phyloP scores from a whole-genome alignment of 108 stramenopile genomes.

The Nannochloropsis oceanica region DNA sequence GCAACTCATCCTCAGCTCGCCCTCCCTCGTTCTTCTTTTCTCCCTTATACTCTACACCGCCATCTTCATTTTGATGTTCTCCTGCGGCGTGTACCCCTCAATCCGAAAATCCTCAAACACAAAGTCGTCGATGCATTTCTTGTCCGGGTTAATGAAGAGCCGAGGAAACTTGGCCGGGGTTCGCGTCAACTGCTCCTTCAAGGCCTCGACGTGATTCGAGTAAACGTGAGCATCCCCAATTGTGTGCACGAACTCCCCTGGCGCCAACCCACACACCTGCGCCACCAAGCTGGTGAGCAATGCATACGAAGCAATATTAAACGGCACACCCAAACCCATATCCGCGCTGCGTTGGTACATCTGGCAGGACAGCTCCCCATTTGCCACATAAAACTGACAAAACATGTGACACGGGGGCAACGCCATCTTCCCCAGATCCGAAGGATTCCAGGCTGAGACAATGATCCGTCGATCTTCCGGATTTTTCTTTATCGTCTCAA shows the following conservation, averaged over 20 bases:
- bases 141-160: slow-evolving; percentile 60
- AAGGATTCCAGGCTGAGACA: slow-evolving; percentile 95
- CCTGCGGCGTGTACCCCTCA: slow-evolving; percentile 80
- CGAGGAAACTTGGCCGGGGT: slow-evolving; percentile 83
- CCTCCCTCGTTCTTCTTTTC: no score
- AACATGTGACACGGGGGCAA: slow-evolving; percentile 99
- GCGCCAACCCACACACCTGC: slow-evolving; percentile 37
- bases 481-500: slow-evolving; percentile 81
- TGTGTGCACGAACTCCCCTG: slow-evolving; percentile 96
- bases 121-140: slow-evolving; percentile 76
- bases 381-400: slow-evolving; percentile 91
- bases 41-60: slow-evolving; percentile 53
- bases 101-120: slow-evolving; percentile 72
- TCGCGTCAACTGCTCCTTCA: slow-evolving; percentile 79
- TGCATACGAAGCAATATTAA: slow-evolving; percentile 97
- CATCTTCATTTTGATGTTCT: slow-evolving; percentile 97
- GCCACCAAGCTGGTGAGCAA: slow-evolving; percentile 84
- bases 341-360: slow-evolving; percentile 99
- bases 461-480: slow-evolving; percentile 93
- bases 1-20: no score
- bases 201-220: slow-evolving; percentile 92
- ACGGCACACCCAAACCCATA: slow-evolving; percentile 98
- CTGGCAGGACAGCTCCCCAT: slow-evolving; percentile 91
- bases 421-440: slow-evolving; percentile 80
- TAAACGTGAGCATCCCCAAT: slow-evolving; percentile 99